Percentiles rank a stretch among this genome's conserved stretches.
phyloP scores from a whole-genome alignment of 1,284 basidiomycete species.

The Prillingera fragicola region DNA sequence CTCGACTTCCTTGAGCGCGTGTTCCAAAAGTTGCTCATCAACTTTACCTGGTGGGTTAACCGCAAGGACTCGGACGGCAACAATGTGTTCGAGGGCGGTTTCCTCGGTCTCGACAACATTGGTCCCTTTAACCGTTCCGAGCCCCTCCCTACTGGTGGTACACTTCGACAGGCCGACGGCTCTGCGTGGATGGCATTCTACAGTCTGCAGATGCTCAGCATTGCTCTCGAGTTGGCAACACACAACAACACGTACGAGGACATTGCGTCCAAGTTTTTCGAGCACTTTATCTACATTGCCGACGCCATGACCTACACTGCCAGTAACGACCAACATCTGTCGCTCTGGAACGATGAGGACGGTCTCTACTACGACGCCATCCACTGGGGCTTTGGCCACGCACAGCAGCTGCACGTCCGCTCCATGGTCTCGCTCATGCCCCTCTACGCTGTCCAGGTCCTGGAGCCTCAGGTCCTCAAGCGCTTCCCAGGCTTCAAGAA shows the following conservation, averaged over 20 bases:
- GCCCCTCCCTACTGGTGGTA: slow-evolving; percentile 86
- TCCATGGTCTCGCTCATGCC: slow-evolving; percentile 94
- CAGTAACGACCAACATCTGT: slow-evolving; percentile 67
- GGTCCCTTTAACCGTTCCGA: slow-evolving; percentile 97
- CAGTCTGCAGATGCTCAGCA: slow-evolving; percentile 80
- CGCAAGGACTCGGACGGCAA: slow-evolving; percentile 90
- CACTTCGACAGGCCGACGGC: slow-evolving; percentile 89
- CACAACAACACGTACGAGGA: slow-evolving; percentile 97
- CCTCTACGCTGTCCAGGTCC: slow-evolving; percentile 85
- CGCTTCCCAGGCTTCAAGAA: slow-evolving; percentile 96
- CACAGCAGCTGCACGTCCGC: slow-evolving; percentile 83
- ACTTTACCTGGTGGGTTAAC: slow-evolving; percentile 99
- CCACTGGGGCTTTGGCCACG: slow-evolving; percentile 73
- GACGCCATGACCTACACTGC: slow-evolving; percentile 92
- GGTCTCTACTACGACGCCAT: slow-evolving; percentile 99
- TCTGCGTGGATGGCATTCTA: slow-evolving; percentile 99
- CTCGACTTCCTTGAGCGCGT: slow-evolving; percentile 90
- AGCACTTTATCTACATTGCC: slow-evolving; percentile 94
- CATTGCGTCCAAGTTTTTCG: slow-evolving; percentile 83
- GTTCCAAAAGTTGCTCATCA: slow-evolving; percentile 93
- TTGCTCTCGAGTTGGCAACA: slow-evolving; percentile 94
- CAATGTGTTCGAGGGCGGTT: slow-evolving; percentile 97
- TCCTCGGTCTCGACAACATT: slow-evolving; percentile 96
- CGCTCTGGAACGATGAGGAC: slow-evolving; percentile 92
- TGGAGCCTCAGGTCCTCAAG: slow-evolving; percentile 83